Evolutionary conservation across 208 protist genomes (phyloP).

Genomic region (Leishmania turanica): DNA sequence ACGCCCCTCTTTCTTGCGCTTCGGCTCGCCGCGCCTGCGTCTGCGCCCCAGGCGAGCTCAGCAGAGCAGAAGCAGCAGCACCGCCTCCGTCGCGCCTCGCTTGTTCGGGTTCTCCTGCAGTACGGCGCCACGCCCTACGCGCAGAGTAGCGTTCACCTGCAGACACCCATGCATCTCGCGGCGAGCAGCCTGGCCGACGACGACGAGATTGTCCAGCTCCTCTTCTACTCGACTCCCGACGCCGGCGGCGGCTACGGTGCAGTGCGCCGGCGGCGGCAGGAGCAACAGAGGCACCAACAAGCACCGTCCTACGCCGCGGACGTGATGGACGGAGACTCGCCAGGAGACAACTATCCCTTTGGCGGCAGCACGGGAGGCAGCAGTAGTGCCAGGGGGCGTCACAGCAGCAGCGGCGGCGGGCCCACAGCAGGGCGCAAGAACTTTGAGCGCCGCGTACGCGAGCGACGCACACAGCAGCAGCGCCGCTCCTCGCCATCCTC

Average conservation of each 20-base stretch:
- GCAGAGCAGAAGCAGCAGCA: slow-evolving; percentile 4
- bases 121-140: slow-evolving; percentile 44
- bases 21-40: background rate
- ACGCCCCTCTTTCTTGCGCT: slow-evolving; percentile 69
- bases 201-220: slow-evolving; percentile 33
- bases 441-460: slow-evolving; percentile 4
- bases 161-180: slow-evolving; percentile 71
- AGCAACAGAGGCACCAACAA: background rate
- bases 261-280: slow-evolving; percentile 1
- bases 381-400: background rate
- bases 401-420: background rate
- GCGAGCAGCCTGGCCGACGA: slow-evolving; percentile 29
- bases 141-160: slow-evolving; percentile 56
- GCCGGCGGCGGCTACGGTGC: background rate
- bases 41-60: background rate
- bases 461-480: slow-evolving; percentile 1
- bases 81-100: slow-evolving; percentile 16
- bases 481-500: background rate
- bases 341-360: background rate
- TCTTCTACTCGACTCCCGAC: slow-evolving; percentile 35
- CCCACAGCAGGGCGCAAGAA: slow-evolving; percentile 2
- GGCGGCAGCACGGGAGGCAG: background rate
- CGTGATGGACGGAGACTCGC: background rate
- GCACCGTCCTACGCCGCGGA: background rate
- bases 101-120: slow-evolving; percentile 54